Evolutionary conservation across 1,284 basidiomycete genomes (phyloP), one percentile per base, ranked within the genome.

Genomic region (Ganoderma meredithae): DNA sequence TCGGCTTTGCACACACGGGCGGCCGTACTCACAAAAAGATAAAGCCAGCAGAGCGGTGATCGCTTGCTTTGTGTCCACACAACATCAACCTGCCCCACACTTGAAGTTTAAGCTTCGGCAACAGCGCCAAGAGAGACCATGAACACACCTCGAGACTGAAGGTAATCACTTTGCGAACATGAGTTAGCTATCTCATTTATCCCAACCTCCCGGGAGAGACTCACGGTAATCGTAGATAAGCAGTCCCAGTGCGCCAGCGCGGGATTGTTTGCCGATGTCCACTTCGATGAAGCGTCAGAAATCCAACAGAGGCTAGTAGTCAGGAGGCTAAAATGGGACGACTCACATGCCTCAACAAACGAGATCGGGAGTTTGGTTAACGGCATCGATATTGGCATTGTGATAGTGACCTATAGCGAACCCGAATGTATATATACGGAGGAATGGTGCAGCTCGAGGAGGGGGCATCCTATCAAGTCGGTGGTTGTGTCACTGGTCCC

Each of bases 141-240:
- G 15, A 39, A 58, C 55, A 39, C 6, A 39, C 55, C 55, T 58
- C 55, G 12, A 58, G 55, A 39, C 31, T 33, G 10, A 58, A 39
- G n/a, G 55, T 39, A 4, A 58, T 33, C n/a, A 58, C 55, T 58
- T 39, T 0, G 22, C 17, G 8, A 9, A 39, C 12, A 19, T 19
- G 13, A 31, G 25, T 56, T 17, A n/a, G 7, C 4, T 19, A 9
- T 19, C 31, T 19, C 15, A n/a, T 5, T 1, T n/a, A 19, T 39
- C 9, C 9, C 4, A 55, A 15, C 12, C 15, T 36, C 27, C 3
- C 1, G 27, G 27, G 39, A 40, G 52, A 19, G 19, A 39, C 55
- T 39, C 33, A 58, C 55, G 1, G 10, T 58, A 58, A 39, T 58
- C 55, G 33, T 58, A 58, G n/a, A 58, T 58, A 19, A 58, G 55